Evolutionary conservation across 768 basidiomycete genomes (phyloP), one percentile per base, ranked within the genome.

Genomic region (Termitomyces sp.): DNA sequence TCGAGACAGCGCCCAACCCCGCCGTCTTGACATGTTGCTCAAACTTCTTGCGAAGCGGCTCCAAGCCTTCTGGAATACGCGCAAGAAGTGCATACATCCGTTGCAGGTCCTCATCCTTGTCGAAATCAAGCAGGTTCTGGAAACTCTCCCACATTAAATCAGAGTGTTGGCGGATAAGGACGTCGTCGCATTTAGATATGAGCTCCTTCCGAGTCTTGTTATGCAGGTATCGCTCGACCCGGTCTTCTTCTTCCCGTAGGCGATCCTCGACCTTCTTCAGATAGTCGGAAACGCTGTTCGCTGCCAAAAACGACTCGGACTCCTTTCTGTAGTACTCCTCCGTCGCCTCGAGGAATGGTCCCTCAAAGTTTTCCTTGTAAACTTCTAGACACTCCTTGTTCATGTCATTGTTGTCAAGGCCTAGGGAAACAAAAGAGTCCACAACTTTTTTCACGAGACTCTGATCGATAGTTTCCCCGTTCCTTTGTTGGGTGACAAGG

Each of bases 371-470:
- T 55, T 93, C 89, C 69, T 85, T 87, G 81, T 98, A 99, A 40
- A 98, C 87, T 59, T 98, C 97, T 45, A 98, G 86, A 55, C 93
- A 94, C 58, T 91, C 89, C 64, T 94, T 94, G 79, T 94, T 93
- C 68, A 89, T 85, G 71, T 98, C 94, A 53, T 81, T 75, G 65
- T 89, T 91, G 68, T 99, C 95, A 38, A 98, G 77, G 51, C 97
- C 97, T 42, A 98, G 84, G 1, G 94, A 96, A 35, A 98, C 89
- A 67, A 98, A 93, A n/a, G 93, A 95, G 64, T 98, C 95, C 60
- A 99, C 89, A 66, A 97, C 92, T 70, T 93, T 94, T 77, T 98
- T 98, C 63, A 98, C 85, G n/a, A 98, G 80, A 46, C 90, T 87
- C 62, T 95, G 93, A 71, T 98, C 95, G 67, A 99, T 94, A 21